Conservation (phyloP, 2,329 filamentous ascomycete genomes). For the Elsinoe batatas region DNA sequence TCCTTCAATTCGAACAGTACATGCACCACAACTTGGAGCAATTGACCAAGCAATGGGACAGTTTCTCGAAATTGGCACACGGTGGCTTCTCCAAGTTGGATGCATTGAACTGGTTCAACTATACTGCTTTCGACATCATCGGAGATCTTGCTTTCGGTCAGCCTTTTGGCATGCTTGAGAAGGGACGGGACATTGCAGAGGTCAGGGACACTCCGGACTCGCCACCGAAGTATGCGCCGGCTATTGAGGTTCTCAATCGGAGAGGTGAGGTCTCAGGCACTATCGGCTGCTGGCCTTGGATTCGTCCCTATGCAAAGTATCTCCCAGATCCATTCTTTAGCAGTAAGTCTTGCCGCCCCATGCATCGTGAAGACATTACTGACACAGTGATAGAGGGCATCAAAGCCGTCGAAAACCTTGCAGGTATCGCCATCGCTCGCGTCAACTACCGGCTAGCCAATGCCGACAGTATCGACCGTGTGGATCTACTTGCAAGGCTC, state of each 20-base stretch:
- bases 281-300: slow-evolving; percentile 60
- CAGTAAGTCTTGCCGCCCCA: slow-evolving; percentile 17
- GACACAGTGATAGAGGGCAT: slow-evolving; percentile 45
- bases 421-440: slow-evolving; percentile 77
- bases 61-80: slow-evolving; percentile 44
- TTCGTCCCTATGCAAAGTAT: slow-evolving; percentile 73
- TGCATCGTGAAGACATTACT: neutral
- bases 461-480: slow-evolving; percentile 53
- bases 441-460: slow-evolving; percentile 65
- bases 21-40: slow-evolving; percentile 69
- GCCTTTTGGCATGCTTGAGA: slow-evolving; percentile 73
- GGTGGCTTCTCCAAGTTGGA: slow-evolving; percentile 56
- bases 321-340: slow-evolving; percentile 75
- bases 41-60: slow-evolving; percentile 65
- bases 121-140: slow-evolving; percentile 51
- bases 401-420: slow-evolving; percentile 65
- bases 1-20: slow-evolving; percentile 80
- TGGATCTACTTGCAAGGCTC: slow-evolving; percentile 70
- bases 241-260: slow-evolving; percentile 80
- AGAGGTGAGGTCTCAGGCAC: slow-evolving; percentile 73
- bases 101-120: slow-evolving; percentile 72
- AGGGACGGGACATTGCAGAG: slow-evolving; percentile 67
- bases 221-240: slow-evolving; percentile 59
- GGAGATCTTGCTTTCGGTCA: slow-evolving; percentile 60
- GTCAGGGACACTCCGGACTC: slow-evolving; percentile 53